Percentiles rank a stretch among this genome's conserved stretches.
phyloP scores from a whole-genome alignment of 352 stramenopile species.

The Phytophthora lateralis region DNA sequence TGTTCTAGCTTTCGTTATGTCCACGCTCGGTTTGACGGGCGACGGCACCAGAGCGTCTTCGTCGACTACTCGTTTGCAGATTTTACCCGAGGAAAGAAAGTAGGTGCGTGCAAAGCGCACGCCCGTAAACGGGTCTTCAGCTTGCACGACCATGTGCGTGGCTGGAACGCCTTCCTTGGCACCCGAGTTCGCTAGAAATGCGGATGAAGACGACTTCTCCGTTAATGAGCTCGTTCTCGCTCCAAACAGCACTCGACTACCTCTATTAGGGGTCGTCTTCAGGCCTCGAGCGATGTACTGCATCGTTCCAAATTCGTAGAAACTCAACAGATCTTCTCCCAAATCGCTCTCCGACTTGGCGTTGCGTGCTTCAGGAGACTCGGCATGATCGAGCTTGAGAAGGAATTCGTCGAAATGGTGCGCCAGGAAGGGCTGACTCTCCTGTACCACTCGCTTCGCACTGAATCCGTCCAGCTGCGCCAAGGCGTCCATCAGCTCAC shows the following conservation, averaged over 20 bases:
- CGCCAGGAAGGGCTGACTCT: constrained; percentile 57
- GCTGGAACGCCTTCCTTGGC: constrained; percentile 28
- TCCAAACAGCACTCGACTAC: constrained; percentile 68
- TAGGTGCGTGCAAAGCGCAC: constrained; percentile 69
- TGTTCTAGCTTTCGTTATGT: constrained; percentile 10
- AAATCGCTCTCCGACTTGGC: constrained; percentile 59
- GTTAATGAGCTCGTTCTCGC: constrained; percentile 41
- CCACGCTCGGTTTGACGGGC: constrained; percentile 9
- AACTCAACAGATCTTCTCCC: constrained; percentile 71
- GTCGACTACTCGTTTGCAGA: constrained; percentile 55
- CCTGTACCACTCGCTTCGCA: constrained; percentile 51
- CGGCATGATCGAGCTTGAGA: constrained; percentile 69
- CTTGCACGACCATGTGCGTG: constrained; percentile 71
- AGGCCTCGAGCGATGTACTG: constrained; percentile 57
- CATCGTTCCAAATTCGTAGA: constrained; percentile 85
- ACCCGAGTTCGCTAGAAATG: constrained; percentile 43
- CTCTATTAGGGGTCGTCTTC: constrained; percentile 29
- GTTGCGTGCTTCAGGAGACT: constrained; percentile 45
- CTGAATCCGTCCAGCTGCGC: constrained; percentile 58
- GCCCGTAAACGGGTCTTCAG: constrained; percentile 75
- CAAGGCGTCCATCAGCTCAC: constrained; percentile 43
- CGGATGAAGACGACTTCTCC: constrained; percentile 41
- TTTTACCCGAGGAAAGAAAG: constrained; percentile 65
- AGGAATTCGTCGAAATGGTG: constrained; percentile 76
- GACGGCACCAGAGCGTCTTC: constrained; percentile 64